Evolutionary conservation across 257 asterid species (phyloP).

Genomic region (Fraxinus cuspidata): DNA sequence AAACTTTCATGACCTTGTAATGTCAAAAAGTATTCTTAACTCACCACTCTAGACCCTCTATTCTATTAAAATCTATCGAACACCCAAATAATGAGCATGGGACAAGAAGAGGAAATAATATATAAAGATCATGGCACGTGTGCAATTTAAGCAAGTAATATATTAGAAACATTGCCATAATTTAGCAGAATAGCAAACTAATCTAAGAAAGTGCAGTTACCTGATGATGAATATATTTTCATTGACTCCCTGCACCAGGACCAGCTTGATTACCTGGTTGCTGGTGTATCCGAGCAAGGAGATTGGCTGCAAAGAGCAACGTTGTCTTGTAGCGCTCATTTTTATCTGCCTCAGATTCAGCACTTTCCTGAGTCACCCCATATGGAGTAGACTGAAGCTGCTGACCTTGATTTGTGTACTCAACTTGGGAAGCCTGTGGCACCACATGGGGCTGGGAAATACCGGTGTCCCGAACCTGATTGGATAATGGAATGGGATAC

Average conservation of each 20-base stretch:
- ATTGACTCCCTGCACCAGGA: constrained; percentile 68
- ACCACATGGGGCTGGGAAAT: constrained; percentile 49
- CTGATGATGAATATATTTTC: constrained; percentile 48
- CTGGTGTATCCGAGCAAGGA: constrained; percentile 76
- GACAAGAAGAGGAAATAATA: constrained; percentile 16
- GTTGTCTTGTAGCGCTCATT: constrained; percentile 86
- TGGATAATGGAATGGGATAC: constrained; percentile 48
- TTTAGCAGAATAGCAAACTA: constrained; percentile 3
- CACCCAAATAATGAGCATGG: constrained; percentile 26
- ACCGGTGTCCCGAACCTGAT: constrained; percentile 47
- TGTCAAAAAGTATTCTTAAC: constrained; percentile 1
- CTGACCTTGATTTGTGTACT: constrained; percentile 49
- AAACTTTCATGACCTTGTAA: constrained; percentile 1
- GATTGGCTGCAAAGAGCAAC: constrained; percentile 86
- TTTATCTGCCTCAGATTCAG: constrained; percentile 85
- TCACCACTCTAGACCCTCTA: constrained; percentile 5
- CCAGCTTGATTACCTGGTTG: constrained; percentile 67
- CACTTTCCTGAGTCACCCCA: constrained; percentile 58
- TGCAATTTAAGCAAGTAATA: constrained; percentile 24
- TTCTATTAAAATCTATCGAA: constrained; percentile 11
- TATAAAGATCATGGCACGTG: neutral
- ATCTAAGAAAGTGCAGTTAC: constrained; percentile 41
- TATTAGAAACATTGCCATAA: constrained; percentile 2
- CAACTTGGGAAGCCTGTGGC: constrained; percentile 47
- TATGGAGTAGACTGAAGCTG: constrained; percentile 51